Base-by-base conservation (phyloP, 2,329 filamentous ascomycete genomes). In the Orbilia ellipsospora region DNA sequence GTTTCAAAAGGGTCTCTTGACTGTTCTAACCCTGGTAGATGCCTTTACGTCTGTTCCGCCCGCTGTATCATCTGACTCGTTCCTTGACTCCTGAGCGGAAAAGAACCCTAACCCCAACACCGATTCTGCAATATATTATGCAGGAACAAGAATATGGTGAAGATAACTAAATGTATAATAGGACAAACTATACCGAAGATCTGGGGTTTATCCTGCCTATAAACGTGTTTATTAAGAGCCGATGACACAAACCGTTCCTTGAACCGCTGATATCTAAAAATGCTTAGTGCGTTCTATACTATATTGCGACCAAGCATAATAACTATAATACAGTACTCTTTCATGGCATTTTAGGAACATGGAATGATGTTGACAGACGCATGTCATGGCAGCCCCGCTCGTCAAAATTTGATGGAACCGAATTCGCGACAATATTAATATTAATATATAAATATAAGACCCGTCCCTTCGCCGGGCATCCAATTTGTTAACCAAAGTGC, bases 131-230 rank as follows among this genome's bases (percentile, higher is more conserved):
- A 65, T 72, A 70, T 57, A 57, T 70, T 70, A 75, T 75, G 72
- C 72, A 75, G 72, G 72, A 75, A 75, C 72, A 44, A 59, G 54
- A 60, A 56, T 23, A 45, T 23, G 54, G 55, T 55, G 60, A 68
- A 68, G 60, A 63, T 59, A 75, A 60, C 52, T 75, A 64, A 64
- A 75, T 26, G 72, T 54, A 75, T 75, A 75, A 75, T 75, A 65
- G 64, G 51, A 36, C 36, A 44, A 69, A 69, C 50, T 75, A 75
- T 75, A 69, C 72, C 72, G 72, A 75, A 69, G 72, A 69, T 75
- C 72, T 75, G 64, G 72, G 72, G 72, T 74, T 65, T 51, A 65
- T 63, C 68, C 63, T 69, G 72, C 59, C 72, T 75, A 75, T 69
- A 75, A 65, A 26, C 64, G 45, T 64, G 54, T 64, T 52, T 65